Evolutionary conservation across 768 basidiomycete genomes (phyloP), one percentile per base, ranked within the genome.

Genomic region (Amyloporia xantha): DNA sequence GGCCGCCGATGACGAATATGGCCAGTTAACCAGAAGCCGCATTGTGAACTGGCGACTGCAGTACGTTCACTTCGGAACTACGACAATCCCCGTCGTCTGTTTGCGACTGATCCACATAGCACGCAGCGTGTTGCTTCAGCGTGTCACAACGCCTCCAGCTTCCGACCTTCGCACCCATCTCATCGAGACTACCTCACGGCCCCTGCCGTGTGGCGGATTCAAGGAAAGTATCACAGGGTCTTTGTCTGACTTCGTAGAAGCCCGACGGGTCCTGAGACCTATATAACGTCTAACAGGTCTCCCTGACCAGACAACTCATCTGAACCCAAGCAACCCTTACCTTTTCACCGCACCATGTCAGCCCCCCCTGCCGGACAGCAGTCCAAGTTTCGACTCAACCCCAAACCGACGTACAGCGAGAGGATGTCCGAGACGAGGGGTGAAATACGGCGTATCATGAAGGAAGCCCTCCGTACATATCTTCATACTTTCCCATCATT

Each of bases 371-470:
- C 42, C 42, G 26, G 42, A 24, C 42, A 43, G 17, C 44, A 45
- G 30, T 35, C 56, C 17, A 55, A 51, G 40, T 63, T 61, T 53
- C 62, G 59, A 21, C 46, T 61, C 26, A 56, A 57, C 51, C 59
- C 58, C 1, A 49, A 44, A 24, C 53, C 49, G 46, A 50, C 60
- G 17, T 63, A 63, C 44, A 57, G 59, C 19, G 62, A 63, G 48
- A 54, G 60, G 25, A 63, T 63, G 62, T 60, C 58, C 9, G 51
- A 58, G 49, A 61, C 62, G 5, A 57, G 62, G 15, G 49, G 47
- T 26, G 59, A 59, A 44, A 52, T 63, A 11, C 60, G 62, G 23
- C 51, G 45, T 11, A 55, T 61, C 35, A 57, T 63, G 30, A 50
- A 48, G 41, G 52, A 55, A 33, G 54, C 56, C 17, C 57, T 63